phyloP scores from a whole-genome alignment of 164 flowering plant genomes.

The Tetracentron sinense region DNA sequence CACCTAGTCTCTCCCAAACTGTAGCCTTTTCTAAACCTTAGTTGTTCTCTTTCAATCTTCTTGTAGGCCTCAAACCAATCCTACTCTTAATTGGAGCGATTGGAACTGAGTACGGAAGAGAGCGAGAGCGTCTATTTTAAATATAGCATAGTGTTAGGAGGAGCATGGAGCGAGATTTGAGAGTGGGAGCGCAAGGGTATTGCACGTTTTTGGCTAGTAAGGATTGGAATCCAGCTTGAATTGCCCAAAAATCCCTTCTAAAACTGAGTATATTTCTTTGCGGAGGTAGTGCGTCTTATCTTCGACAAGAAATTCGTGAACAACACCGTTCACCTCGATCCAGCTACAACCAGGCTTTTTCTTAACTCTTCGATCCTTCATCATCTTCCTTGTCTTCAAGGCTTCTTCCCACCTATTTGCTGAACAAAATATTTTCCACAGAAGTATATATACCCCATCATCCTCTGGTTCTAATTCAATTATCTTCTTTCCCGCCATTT shows the following conservation, averaged over 20 bases:
- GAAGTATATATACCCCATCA: slow-evolving; percentile 33
- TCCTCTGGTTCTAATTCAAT: slow-evolving; percentile 31
- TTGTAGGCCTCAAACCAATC: not conserved
- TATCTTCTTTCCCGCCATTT: slow-evolving; percentile 23
- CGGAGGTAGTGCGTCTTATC: slow-evolving; percentile 16
- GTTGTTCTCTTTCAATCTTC: not conserved
- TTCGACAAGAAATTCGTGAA: slow-evolving; percentile 42
- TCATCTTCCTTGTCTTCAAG: slow-evolving; percentile 22
- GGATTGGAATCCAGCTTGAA: slow-evolving; percentile 13
- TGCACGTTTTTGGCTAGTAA: too few species aligned
- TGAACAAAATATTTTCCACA: slow-evolving; percentile 30
- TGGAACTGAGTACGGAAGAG: too few species aligned
- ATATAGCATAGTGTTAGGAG: too few species aligned
- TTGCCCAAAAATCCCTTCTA: slow-evolving; percentile 22
- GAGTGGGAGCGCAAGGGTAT: too few species aligned
- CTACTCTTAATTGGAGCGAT: not conserved
- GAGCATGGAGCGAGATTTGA: too few species aligned
- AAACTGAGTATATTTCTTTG: slow-evolving; percentile 16
- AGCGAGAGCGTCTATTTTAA: too few species aligned
- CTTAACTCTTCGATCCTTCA: slow-evolving; percentile 33
- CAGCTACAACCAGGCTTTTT: slow-evolving; percentile 53
- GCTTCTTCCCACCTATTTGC: slow-evolving; percentile 31
- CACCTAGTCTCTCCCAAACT: too few species aligned
- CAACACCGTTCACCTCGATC: slow-evolving; percentile 38
- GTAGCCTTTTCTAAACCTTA: not conserved